phyloP scores from a whole-genome alignment of 2,329 filamentous ascomycete genomes.

The Xylaria sp. region DNA sequence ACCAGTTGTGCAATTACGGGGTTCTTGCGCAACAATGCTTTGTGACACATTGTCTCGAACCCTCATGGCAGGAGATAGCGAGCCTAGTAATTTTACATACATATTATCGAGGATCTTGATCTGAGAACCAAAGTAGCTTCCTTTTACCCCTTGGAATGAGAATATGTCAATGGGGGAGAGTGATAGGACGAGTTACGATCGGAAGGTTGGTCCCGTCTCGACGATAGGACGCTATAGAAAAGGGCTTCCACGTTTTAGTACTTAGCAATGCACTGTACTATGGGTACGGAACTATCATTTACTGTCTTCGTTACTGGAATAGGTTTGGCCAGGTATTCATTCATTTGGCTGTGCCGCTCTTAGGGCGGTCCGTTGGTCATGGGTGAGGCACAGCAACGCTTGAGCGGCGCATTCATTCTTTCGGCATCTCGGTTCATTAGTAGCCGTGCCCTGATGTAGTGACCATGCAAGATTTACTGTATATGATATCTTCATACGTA shows the following conservation, averaged over 20 bases:
- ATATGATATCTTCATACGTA: not conserved
- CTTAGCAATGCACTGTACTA: constrained; percentile 13
- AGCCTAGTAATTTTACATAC: not conserved
- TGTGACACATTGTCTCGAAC: not conserved
- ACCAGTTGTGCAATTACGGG: not conserved
- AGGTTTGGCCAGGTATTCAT: constrained; percentile 16
- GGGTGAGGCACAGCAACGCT: constrained; percentile 28
- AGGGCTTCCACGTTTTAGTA: not conserved
- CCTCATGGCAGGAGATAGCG: not conserved
- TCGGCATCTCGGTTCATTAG: not conserved
- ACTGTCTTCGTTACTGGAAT: not conserved
- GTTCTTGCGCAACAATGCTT: not conserved
- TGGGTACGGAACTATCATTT: not conserved
- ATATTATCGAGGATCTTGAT: not conserved
- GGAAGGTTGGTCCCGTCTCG: not conserved
- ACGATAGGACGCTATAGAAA: not conserved
- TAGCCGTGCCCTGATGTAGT: not conserved
- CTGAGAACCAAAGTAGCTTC: not conserved
- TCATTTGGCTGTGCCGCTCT: constrained; percentile 29
- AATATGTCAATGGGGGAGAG: not conserved
- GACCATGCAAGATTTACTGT: not conserved
- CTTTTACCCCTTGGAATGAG: not conserved
- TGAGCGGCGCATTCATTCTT: constrained; percentile 4
- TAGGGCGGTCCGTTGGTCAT: constrained; percentile 19
- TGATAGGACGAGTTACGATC: not conserved